Evolutionary conservation across 495 filamentous ascomycete genomes (phyloP), one percentile per base, ranked within the genome.

Genomic region (Paragyromitra xinjiangensis): DNA sequence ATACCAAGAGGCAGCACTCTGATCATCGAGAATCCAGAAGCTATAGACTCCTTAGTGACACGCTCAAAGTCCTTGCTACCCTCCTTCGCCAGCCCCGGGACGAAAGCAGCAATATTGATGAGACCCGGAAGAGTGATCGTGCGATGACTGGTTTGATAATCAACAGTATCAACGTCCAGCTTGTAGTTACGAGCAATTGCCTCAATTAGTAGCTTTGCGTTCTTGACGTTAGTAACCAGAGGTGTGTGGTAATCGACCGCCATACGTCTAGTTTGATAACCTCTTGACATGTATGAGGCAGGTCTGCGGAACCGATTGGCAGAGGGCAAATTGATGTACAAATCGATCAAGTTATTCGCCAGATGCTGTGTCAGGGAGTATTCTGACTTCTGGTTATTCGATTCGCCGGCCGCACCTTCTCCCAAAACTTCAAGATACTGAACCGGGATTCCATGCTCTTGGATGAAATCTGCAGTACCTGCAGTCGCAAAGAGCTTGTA

Each of bases 261-360:
- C 95, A 99, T 97, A 79, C 95, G 91, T 82, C 95, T 89, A 42
- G 95, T 98, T 77, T 90, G 90, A 84, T 99, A 99, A 66, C 95
- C 95, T 84, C 93, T 94, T 83, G 94, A 97, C 91, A 99, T 95
- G 86, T 99, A 98, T 86, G 93, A 98, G 69, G 95, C 95, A 29
- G 95, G 95, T 69, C 95, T 90, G 72, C 95, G 88, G 87, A 94
- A 98, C 77, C 93, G 91, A 84, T 99, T 99, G 88, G 87, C 97
- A n/a, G 94, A 97, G 4, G 95, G 95, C 83, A 99, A 86, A 84
- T 99, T 99, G 89, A 99, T 97, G 84, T 98, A 99, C 44, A 99
- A 87, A 85, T 98, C 95, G 73, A 99, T 98, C 83, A 95, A 89
- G 84, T 98, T 97, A 84, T 97, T 98, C 44, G 95, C 92, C 82